Evolutionary conservation across 805 yeast genomes (phyloP), one percentile per base, ranked within the genome.

Genomic region (Pichia exigua): DNA sequence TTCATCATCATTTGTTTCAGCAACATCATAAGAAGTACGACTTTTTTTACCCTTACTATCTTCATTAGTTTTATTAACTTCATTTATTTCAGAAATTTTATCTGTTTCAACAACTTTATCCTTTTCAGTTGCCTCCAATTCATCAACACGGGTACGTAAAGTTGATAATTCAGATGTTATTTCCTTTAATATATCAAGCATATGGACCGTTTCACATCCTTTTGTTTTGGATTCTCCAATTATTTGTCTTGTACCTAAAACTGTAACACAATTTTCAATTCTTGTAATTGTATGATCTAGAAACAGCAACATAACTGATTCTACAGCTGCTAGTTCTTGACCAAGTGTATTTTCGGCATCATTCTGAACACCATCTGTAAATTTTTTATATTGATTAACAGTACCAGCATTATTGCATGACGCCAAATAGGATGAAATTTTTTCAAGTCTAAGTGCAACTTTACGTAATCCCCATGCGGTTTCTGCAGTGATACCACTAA

Each of bases 281-380:
- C 95, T 74, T 0, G 90, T 79, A 15, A 85, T 77, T 27, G 83
- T 67, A 57, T 82, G 85, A 52, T 83, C 88, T 54, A 86, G 69
- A 44, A 83, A 72, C 5, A 75, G 70, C 42, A 81, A 65, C 41
- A 82, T 62, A 42, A 83, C 89, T 20, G 55, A 55, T 24, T 67
- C 69, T n/a, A 58, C 47, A 38, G 45, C 50, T 2, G 50, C 46
- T 22, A 62, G 21, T 39, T 56, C 60, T 3, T 32, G 22, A 24
- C 44, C 45, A 48, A 61, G 50, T 0, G 26, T 18, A 12, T 41
- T 44, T 35, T 64, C 66, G 1, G 59, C 51, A 10, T 55, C 58
- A 10, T 49, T 45, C 6, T 57, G 44, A 4, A 61, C 46, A 32
- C 53, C 51, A 17, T 62, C 61, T 6, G 57, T 46, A 24, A 56